Base-by-base conservation (phyloP, 306 rosid genomes). In the Abrus pulchellus region DNA sequence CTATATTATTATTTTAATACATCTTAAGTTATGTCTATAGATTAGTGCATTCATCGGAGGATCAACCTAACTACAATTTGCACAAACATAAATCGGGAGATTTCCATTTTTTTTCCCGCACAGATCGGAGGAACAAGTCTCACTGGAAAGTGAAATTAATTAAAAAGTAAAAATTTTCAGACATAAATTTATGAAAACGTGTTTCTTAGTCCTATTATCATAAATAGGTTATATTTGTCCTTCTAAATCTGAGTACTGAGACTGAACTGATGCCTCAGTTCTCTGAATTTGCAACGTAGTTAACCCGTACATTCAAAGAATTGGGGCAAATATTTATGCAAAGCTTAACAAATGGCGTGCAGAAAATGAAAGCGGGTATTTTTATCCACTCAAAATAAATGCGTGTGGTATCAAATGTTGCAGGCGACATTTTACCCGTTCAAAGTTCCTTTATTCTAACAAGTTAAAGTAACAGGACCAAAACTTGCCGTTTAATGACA, bases 351-450 rank as follows among this genome's bases (percentile, higher is more conserved):
- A 13, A 38, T 43, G 32, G 28, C 4, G 13, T 1, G 7, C 8
- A 29, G 72, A 44, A 67, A 67, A 67, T 44, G 30, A 68, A 52
- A 28, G 45, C 64, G 11, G 32, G 54, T 47, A 50, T 34, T 36
- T 55, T 68, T 57, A 81, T 63, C 34, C 30, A 33, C 30, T 20
- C 9, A 65, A 74, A 55, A 74, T 66, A 55, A 75, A 57, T 52
- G 55, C 61, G 1, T 68, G 57, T 29, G 57, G 44, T n/a, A 48
- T 69, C 32, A 68, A 50, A 41, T 52, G 67, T 41, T 69, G 78
- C 47, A 1, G 54, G 79, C 33, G 64, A 83, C 83, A 63, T 61
- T 74, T 77, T 73, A 77, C 74, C 75, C 69, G 10, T 64, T 44
- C 54, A 76, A 5, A 40, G 27, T 8, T 33, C 63, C 67, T 70